phyloP scores from a whole-genome alignment of 1,139 yeast species.

The Sugiyamaella sp. region DNA sequence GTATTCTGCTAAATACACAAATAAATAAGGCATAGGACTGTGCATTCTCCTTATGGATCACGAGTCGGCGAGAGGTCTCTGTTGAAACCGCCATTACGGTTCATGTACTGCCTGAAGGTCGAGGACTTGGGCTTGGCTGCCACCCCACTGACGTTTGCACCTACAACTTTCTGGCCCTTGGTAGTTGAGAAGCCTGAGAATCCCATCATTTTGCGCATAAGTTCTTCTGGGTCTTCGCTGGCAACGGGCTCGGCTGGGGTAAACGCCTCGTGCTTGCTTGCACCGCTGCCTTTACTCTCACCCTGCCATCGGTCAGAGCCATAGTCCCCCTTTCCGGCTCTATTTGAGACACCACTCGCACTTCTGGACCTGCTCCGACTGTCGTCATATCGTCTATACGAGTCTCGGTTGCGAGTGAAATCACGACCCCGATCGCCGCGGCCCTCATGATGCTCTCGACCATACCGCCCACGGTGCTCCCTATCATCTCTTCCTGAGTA shows the following conservation, averaged over 20 bases:
- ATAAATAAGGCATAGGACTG: not conserved
- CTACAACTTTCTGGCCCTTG: conserved; percentile 57
- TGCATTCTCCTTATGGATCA: conserved; percentile 8
- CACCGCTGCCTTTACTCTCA: too few relatives aligned
- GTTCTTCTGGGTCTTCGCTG: conserved; percentile 32
- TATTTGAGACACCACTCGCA: too few relatives aligned
- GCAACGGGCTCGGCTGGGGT: too few relatives aligned
- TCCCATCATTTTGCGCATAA: conserved; percentile 59
- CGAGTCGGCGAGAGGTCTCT: conserved; percentile 57
- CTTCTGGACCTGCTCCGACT: conserved; percentile 1
- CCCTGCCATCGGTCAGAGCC: too few relatives aligned
- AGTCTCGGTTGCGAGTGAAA: not conserved
- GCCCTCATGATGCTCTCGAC: not conserved
- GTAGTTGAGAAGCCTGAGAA: conserved; percentile 63
- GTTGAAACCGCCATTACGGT: conserved; percentile 62
- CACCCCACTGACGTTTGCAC: conserved; percentile 50
- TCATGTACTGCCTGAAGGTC: conserved; percentile 69
- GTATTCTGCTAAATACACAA: not conserved
- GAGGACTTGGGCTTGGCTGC: conserved; percentile 48
- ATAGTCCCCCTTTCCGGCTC: too few relatives aligned
- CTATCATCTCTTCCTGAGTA: not conserved
- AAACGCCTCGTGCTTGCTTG: too few relatives aligned
- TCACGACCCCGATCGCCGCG: not conserved
- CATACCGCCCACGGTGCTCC: not conserved
- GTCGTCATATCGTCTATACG: not conserved